Conservation (phyloP, 2,329 filamentous ascomycete species). For the Talaromyces rugulosus region DNA sequence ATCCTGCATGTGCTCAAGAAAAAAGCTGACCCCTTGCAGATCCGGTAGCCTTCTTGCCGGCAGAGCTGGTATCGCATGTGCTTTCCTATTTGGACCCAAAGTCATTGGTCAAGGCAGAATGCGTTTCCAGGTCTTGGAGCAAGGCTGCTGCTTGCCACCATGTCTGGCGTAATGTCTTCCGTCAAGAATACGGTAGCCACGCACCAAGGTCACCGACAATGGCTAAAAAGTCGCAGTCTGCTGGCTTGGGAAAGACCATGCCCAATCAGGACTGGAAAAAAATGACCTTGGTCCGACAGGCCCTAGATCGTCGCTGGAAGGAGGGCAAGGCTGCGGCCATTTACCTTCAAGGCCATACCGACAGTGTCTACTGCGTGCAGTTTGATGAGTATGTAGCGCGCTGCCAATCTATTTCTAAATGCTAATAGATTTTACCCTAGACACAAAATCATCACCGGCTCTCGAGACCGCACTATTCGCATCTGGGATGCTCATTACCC, state of each 20-base stretch:
- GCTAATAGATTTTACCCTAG: slow-evolving; percentile 38
- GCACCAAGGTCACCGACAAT: slow-evolving; percentile 29
- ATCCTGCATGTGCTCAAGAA: background rate
- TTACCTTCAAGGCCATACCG: slow-evolving; percentile 87
- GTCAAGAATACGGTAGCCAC: slow-evolving; percentile 48
- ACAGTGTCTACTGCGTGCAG: slow-evolving; percentile 96
- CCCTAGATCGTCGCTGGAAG: slow-evolving; percentile 76
- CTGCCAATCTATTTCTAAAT: background rate
- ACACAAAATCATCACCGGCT: slow-evolving; percentile 93
- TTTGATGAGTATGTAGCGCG: slow-evolving; percentile 78
- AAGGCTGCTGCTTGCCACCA: slow-evolving; percentile 52
- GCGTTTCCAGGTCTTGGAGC: slow-evolving; percentile 56
- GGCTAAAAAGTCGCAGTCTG: slow-evolving; percentile 44
- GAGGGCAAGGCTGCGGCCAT: slow-evolving; percentile 72
- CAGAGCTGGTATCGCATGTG: slow-evolving; percentile 56
- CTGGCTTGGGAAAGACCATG: slow-evolving; percentile 50
- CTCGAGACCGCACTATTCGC: slow-evolving; percentile 89
- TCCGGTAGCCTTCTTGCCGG: slow-evolving; percentile 52
- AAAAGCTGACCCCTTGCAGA: slow-evolving; percentile 33
- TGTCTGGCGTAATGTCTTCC: slow-evolving; percentile 62
- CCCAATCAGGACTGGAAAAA: slow-evolving; percentile 77
- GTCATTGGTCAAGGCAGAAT: slow-evolving; percentile 52
- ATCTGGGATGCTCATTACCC: slow-evolving; percentile 88
- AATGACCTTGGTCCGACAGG: slow-evolving; percentile 72
- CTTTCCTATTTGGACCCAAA: slow-evolving; percentile 57